Evolutionary conservation across 768 basidiomycete species (phyloP), one percentile per base, ranked within the genome.

Genomic region (Collybia sp.): DNA sequence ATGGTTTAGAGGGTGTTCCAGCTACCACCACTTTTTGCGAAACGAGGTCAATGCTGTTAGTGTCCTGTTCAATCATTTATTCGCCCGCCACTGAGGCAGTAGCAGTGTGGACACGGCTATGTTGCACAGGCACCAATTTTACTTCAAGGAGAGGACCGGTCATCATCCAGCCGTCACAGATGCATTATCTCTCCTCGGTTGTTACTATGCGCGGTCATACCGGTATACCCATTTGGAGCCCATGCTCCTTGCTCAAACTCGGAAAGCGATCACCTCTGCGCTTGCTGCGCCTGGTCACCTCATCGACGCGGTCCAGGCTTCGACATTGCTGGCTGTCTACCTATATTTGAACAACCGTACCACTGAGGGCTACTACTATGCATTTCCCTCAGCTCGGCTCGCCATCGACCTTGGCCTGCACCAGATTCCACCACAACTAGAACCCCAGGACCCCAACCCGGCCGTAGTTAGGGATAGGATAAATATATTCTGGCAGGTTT

Each of bases 371-470:
- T 81, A 80, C 58, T 72, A 76, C 30, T 79, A 83, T 50, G 71
- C 80, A 1, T 79, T 75, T 49, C 73, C 76, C 12, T 79, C 80
- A 5, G 75, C 79, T 34, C 72, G 80, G n/a, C 69, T 83, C 16
- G 78, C 80, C n/a, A 67, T 79, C 15, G 76, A 74, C 10, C 69
- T 79, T n/a, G 77, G 78, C 19, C 61, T 83, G 12, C 78, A 82
- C 57, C 79, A 79, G 52, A 68, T 82, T 39, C 64, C 63, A 2
- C 58, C 67, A 15, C 52, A 62, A 19, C 56, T 64, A 2, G 54
- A 64, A n/a, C 40, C 60, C 18, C 60, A 66, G 3, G 67, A 73
- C 1, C 56, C 58, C 13, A 71, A 77, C 55, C 57, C 61, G 17
- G 57, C 59, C 25, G 75, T 77, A 53, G 60, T 73, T 43, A 58